These are phyloP conservation scores for Globisporangium cederbergense DNA, from an alignment of 352 stramenopile species.

Conservation along the genomic window DNA sequence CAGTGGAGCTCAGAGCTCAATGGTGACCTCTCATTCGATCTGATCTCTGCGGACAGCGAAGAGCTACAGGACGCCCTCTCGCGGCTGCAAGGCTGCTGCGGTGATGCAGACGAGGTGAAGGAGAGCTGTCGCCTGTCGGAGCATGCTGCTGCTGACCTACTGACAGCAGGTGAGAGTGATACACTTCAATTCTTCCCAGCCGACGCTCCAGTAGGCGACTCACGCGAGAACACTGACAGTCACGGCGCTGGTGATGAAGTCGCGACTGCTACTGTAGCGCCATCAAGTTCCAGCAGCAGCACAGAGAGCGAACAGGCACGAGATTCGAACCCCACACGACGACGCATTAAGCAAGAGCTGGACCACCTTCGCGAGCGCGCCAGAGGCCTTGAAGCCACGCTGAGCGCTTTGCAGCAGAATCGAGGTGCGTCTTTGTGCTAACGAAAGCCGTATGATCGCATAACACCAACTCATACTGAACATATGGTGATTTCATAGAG, in stretches of 20 bases:
- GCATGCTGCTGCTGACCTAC: not conserved
- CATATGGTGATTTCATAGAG: not conserved
- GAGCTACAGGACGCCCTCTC: conserved; percentile 7
- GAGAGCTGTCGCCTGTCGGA: not conserved
- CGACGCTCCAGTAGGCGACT: not conserved
- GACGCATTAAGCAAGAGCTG: conserved; percentile 9
- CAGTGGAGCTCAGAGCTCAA: not conserved
- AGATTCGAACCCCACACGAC: conserved; percentile 9
- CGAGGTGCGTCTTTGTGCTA: conserved; percentile 4
- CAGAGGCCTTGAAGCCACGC: not conserved
- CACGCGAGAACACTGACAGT: not conserved
- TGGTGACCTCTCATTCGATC: not conserved
- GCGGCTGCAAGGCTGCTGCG: not conserved
- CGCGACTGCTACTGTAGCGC: not conserved
- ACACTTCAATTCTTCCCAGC: not conserved
- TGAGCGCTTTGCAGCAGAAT: conserved; percentile 5
- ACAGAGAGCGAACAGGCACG: not conserved
- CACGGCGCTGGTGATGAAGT: not conserved
- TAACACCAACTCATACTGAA: not conserved
- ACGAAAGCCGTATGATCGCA: not conserved
- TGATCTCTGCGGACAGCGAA: not conserved
- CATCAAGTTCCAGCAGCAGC: conserved; percentile 1
- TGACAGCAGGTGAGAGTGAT: not conserved
- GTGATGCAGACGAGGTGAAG: not conserved
- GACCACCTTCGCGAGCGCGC: conserved; percentile 14